Evolutionary conservation across 345 rosid genomes (phyloP), one percentile per base, ranked within the genome.

Genomic region (Stellera chamaejasme): DNA sequence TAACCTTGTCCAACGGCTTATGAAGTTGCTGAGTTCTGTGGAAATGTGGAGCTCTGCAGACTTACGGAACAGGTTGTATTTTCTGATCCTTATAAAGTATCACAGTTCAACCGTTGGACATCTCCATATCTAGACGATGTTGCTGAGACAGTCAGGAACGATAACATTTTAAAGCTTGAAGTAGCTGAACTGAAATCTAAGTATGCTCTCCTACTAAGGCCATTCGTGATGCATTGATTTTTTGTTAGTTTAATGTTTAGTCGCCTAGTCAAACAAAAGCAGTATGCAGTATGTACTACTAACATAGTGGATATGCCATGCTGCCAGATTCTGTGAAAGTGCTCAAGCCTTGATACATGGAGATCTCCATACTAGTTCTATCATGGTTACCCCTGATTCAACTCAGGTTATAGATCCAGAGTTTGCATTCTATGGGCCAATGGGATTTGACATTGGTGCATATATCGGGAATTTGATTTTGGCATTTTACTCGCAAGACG

Each of bases 381-480:
- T 93, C 59, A 93, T 93, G 99, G 99, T 89, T 61, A 89, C 97
- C 19, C 67, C 19, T 32, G 84, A 74, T 50, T 93, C 99, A 8
- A 93, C 96, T 41, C 97, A 84, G 66, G 90, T 89, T 58, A 87
- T 89, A 65, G 96, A 89, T 75, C 90, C 99, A 11, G 97, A 93
- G 70, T 93, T 89, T 70, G 80, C 88, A 42, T 93, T 82, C 61
- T 83, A 77, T 43, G 99, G 95, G 66, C 99, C 99, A 3, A 93
- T 84, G 95, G 99, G 96, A 19, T 93, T 74, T 54, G 99, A 93
- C 55, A 51, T 87, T 72, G 97, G 99, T 59, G 97, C 99, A 63
- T 93, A 60, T 75, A 53, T 93, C 42, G 99, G 97, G 54, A 93
- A 93, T 66, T 76, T 93, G 79, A 79, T 87, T 65, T 66, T 93